phyloP scores from a whole-genome alignment of 1,284 basidiomycete species.

The Ceratobasidium sp. region DNA sequence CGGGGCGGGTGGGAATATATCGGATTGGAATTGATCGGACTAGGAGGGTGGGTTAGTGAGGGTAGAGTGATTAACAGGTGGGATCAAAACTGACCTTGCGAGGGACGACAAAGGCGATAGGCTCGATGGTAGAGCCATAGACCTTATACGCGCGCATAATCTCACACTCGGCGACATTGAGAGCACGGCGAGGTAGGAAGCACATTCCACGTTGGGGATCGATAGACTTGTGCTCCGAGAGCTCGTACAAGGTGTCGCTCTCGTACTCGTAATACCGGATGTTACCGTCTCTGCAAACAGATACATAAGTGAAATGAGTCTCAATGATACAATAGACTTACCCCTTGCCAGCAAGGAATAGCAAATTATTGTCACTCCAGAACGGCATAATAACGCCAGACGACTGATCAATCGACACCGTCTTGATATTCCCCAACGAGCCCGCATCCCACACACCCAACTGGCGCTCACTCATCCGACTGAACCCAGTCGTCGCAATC shows the following conservation, averaged over 20 bases:
- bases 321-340: slow-evolving; percentile 55
- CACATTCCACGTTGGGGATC: slow-evolving; percentile 97
- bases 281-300: slow-evolving; percentile 81
- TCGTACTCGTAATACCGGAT: slow-evolving; percentile 97
- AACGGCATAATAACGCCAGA: slow-evolving; percentile 97
- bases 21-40: slow-evolving; percentile 90
- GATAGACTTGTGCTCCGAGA: slow-evolving; percentile 89
- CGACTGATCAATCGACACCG: slow-evolving; percentile 83
- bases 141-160: slow-evolving; percentile 97
- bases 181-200: slow-evolving; percentile 90
- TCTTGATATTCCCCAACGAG: slow-evolving; percentile 79
- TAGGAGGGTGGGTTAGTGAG: slow-evolving; percentile 54
- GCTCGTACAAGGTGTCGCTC: slow-evolving; percentile 81
- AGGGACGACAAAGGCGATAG: slow-evolving; percentile 93
- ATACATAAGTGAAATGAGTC: slow-evolving; percentile 49
- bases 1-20: slow-evolving; percentile 93
- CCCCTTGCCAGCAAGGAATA: slow-evolving; percentile 93
- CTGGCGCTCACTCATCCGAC: slow-evolving; percentile 94
- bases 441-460: slow-evolving; percentile 88
- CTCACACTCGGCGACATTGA: slow-evolving; percentile 92
- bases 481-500: slow-evolving; percentile 94
- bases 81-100: slow-evolving; percentile 71
- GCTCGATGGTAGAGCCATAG: slow-evolving; percentile 79
- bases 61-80: not conserved
- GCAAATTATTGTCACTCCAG: slow-evolving; percentile 93